phyloP scores from a whole-genome alignment of 345 rosid species.

The Balakata baccata region DNA sequence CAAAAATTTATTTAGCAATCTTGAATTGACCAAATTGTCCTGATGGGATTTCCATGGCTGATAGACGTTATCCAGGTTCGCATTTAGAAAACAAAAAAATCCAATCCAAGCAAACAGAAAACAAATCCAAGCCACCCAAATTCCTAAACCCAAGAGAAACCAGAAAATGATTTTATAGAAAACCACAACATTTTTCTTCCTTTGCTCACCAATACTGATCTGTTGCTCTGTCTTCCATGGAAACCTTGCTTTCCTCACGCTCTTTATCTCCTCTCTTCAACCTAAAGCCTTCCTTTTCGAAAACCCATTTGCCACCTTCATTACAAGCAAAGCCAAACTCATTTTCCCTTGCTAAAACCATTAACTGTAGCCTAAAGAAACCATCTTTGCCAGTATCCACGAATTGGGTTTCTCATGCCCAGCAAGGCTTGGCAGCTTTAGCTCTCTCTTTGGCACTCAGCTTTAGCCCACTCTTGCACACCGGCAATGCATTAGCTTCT shows the following conservation, averaged over 20 bases:
- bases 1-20: neutral
- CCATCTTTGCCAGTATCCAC: conserved; percentile 32
- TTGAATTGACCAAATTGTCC: conserved; percentile 30
- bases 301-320: conserved; percentile 32
- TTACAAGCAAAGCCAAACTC: conserved; percentile 43
- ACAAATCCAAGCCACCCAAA: conserved; percentile 44
- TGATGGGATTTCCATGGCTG: conserved; percentile 22
- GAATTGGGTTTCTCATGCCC: conserved; percentile 59
- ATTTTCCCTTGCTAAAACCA: conserved; percentile 39
- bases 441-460: conserved; percentile 75
- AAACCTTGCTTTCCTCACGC: conserved; percentile 62
- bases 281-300: conserved; percentile 40
- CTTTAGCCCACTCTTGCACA: conserved; percentile 53
- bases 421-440: conserved; percentile 75
- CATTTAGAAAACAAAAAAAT: conserved; percentile 27
- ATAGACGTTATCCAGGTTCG: conserved; percentile 44
- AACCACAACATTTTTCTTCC: conserved; percentile 4
- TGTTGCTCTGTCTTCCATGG: conserved; percentile 49
- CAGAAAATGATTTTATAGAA: conserved; percentile 11
- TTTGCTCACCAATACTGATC: conserved; percentile 19
- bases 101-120: conserved; percentile 37
- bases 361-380: conserved; percentile 39
- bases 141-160: conserved; percentile 21
- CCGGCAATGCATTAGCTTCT: conserved; percentile 68
- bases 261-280: conserved; percentile 52